Conservation (phyloP, 441 rosid species). For the Dalechampia spathulata region DNA sequence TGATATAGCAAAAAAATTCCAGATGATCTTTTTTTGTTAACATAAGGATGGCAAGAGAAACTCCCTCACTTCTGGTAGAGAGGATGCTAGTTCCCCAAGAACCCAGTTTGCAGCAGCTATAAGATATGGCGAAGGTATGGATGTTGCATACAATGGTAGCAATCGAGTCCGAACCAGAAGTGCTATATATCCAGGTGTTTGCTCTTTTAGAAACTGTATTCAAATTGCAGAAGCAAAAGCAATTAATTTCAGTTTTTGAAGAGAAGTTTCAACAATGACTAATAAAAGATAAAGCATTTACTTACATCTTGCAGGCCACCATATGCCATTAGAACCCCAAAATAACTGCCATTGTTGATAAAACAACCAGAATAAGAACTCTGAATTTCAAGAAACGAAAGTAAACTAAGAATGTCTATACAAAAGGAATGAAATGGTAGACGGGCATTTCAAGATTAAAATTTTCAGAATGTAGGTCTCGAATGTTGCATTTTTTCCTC, state of each 20-base stretch:
- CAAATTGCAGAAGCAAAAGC: conserved; percentile 18
- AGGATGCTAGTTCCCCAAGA: conserved; percentile 73
- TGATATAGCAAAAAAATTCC: conserved; percentile 5
- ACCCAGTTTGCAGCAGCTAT: conserved; percentile 89
- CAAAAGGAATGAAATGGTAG: conserved; percentile 15
- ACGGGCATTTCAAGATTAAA: not conserved
- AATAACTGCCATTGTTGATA: conserved; percentile 51
- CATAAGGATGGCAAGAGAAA: conserved; percentile 14
- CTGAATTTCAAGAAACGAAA: not conserved
- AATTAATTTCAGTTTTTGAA: conserved; percentile 14
- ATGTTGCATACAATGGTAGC: conserved; percentile 50
- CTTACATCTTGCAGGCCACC: conserved; percentile 92
- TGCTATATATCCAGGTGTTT: conserved; percentile 46
- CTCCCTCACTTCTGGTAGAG: conserved; percentile 64
- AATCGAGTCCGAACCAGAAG: conserved; percentile 49
- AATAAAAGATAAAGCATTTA: conserved; percentile 19
- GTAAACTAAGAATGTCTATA: not conserved
- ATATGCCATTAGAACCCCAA: conserved; percentile 78
- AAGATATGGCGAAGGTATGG: conserved; percentile 52
- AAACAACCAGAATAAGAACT: conserved; percentile 21
- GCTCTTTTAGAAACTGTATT: conserved; percentile 70
- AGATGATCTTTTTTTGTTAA: conserved; percentile 5
- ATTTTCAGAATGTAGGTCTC: not conserved
- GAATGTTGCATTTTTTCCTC: not conserved
- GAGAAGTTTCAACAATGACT: conserved; percentile 4